Conservation (phyloP, 805 yeast genomes). For the Starmera amethionina region DNA sequence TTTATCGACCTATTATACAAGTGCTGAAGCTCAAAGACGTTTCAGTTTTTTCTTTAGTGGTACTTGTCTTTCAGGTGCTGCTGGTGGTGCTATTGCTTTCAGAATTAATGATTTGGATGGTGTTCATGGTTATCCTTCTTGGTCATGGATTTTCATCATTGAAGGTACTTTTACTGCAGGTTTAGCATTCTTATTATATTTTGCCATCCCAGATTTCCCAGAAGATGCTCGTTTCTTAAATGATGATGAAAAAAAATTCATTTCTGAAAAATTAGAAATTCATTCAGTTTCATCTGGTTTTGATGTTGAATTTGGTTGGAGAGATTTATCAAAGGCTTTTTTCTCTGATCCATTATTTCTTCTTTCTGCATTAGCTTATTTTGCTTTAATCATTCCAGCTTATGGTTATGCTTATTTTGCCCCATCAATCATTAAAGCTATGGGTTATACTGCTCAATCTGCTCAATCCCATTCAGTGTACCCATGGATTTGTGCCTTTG, state of each 20-base stretch:
- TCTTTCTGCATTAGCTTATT: constrained; percentile 22
- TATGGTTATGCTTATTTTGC: constrained; percentile 36
- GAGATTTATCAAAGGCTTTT: constrained; percentile 28
- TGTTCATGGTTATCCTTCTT: constrained; percentile 34
- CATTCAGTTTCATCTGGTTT: constrained; percentile 28
- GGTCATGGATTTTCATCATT: constrained; percentile 42
- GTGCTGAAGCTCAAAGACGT: constrained; percentile 37
- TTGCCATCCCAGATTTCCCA: constrained; percentile 34
- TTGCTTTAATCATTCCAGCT: constrained; percentile 29
- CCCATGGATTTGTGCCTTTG: constrained; percentile 77
- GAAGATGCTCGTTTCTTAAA: constrained; percentile 30
- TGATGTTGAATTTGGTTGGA: constrained; percentile 22
- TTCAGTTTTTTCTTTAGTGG: constrained; percentile 40
- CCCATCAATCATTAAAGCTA: constrained; percentile 28
- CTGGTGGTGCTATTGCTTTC: constrained; percentile 43
- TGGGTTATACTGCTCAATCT: constrained; percentile 50
- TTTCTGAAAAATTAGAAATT: constrained; percentile 26
- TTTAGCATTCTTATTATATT: constrained; percentile 26
- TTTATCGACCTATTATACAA: constrained; percentile 37
- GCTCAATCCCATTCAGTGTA: constrained; percentile 80
- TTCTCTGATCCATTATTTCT: constrained; percentile 49
- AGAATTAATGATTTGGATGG: constrained; percentile 35
- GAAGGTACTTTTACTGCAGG: constrained; percentile 38
- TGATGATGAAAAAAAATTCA: constrained; percentile 27
- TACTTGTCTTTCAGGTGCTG: constrained; percentile 45